Evolutionary conservation across 139 green algal genomes (phyloP).

Genomic region (Asterochloris sp.): DNA sequence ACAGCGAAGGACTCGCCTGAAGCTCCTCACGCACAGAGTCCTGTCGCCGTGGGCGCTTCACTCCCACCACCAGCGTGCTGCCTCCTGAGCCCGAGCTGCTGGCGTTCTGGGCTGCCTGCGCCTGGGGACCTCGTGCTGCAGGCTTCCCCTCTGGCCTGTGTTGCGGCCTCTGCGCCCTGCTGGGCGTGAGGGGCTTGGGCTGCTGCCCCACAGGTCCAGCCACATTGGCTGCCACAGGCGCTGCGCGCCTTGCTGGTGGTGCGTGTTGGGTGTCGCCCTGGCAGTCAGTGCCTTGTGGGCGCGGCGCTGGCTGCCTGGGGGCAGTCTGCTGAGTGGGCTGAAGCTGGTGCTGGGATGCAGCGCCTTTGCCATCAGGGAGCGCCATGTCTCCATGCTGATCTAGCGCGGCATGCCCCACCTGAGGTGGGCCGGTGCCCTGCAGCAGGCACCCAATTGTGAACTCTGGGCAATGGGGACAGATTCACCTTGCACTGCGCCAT

Average conservation of each 20-base stretch:
- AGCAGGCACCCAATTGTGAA: background rate
- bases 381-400: background rate
- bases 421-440: background rate
- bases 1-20: background rate
- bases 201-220: background rate
- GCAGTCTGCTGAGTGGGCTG: background rate
- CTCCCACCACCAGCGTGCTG: background rate
- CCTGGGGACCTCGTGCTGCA: background rate
- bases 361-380: background rate
- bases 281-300: too few relatives aligned
- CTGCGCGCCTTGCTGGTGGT: too few relatives aligned
- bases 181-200: background rate
- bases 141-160: background rate
- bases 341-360: background rate
- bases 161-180: too few relatives aligned
- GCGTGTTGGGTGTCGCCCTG: too few relatives aligned
- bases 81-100: background rate
- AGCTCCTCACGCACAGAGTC: background rate
- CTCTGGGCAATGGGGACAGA: background rate
- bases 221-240: background rate
- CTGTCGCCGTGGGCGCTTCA: background rate
- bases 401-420: background rate
- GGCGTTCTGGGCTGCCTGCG: background rate
- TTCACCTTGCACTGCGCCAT: background rate
- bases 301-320: too few relatives aligned